Evolutionary conservation across 176 grass and related monocot species (phyloP).

Genomic region (Paspalum notatum): DNA sequence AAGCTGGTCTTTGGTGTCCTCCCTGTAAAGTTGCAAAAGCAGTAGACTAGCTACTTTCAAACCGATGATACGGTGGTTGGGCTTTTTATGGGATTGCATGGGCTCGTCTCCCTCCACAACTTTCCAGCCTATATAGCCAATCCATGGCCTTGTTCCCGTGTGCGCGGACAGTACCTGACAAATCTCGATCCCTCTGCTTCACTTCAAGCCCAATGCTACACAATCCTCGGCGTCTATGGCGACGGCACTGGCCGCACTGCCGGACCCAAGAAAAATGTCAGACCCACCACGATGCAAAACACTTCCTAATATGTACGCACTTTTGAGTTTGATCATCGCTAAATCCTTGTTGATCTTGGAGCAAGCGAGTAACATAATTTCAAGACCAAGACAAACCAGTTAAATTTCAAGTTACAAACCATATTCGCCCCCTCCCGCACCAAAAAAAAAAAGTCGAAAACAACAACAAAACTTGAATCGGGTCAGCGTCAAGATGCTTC

Average conservation of each 20-base stretch:
- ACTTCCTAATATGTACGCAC: too few relatives aligned
- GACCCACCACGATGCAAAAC: too few relatives aligned
- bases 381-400: too few relatives aligned
- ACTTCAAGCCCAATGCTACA: neutral
- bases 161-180: neutral
- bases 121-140: neutral
- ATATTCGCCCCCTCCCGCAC: too few relatives aligned
- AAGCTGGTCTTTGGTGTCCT: neutral
- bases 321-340: too few relatives aligned
- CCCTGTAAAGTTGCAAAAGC: neutral
- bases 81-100: slow-evolving; percentile 18
- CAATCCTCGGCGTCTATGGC: neutral
- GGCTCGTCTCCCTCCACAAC: neutral
- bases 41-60: neutral
- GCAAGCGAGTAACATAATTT: too few relatives aligned
- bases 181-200: neutral
- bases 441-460: neutral
- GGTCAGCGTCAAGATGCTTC: neutral
- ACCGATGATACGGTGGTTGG: neutral
- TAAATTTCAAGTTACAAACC: too few relatives aligned
- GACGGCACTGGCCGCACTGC: too few relatives aligned
- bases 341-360: too few relatives aligned
- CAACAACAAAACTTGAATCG: neutral
- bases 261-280: neutral
- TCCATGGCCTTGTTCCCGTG: neutral